Base-by-base conservation (phyloP, 228 moss, liverwort and hornwort genomes). In the Sphagnum fallax region DNA sequence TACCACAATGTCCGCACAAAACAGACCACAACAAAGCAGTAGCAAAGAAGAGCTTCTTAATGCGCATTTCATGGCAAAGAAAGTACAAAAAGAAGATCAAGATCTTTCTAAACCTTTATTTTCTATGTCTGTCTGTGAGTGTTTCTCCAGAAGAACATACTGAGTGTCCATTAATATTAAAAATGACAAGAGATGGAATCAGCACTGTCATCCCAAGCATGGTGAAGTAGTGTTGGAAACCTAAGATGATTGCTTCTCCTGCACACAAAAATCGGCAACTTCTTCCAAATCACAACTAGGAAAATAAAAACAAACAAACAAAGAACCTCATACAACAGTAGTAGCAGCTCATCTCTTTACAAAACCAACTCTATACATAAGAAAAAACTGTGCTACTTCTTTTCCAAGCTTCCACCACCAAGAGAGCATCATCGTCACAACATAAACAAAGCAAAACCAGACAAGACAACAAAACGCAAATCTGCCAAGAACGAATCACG, bases 161-260 rank as follows among this genome's bases (percentile, higher is more conserved):
- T 12, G 62, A 16, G 7, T 62, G 16, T 62, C 62, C 62, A 62
- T 47, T 47, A 10, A 62, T 62, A 16, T 16, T 16, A 16, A 16
- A 12, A 47, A 62, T 62, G 14, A 62, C n/a, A 62, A 62, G 62
- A 62, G 47, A 78, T 50, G 84, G 81, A 47, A 84, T 84, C 84
- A 84, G 74, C 55, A 84, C 81, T 14, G 73, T 74, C 0, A 80
- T 69, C n/a, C 84, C 84, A 5, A 84, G 71, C 69, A 81, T 74
- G 7, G 77, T 84, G 5, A 84, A 16, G 51, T 84, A 84, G 73
- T 84, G 84, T 60, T 84, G 81, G 67, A 84, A 81, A 5, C 70
- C 84, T 70, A 84, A 67, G 32, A 76, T 5, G n/a, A 84, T 60
- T 11, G 84, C 77, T 65, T 78, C 70, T 69, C 77, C 78, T 81